Evolutionary conservation across 2,329 filamentous ascomycete genomes (phyloP), one percentile per base, ranked within the genome.

Genomic region (Sporothrix euskadiensis): DNA sequence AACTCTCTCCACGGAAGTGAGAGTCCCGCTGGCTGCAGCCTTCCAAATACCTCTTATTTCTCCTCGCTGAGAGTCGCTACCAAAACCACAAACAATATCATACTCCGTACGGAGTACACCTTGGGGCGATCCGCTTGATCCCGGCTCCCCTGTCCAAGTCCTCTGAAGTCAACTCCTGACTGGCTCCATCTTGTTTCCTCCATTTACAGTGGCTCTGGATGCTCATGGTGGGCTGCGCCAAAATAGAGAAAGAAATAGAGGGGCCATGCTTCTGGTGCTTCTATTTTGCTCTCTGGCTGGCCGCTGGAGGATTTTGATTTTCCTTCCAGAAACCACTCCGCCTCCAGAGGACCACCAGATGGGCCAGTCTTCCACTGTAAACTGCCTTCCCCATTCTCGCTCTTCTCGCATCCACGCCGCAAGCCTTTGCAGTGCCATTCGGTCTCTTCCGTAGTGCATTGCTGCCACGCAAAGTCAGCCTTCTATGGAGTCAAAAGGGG

Each of bases 251-350:
- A 4, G 30, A 22, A 16, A 9, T 5, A 54, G 49, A 54, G 49
- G 22, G n/a, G 22, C 19, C 52, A 26, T 26, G 26, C 39, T 16
- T 39, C 39, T 22, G 8, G 9, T 63, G 59, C 63, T 66, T 69
- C 65, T 69, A 35, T 69, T 69, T 69, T 35, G 14, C 14, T n/a
- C 65, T 16, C 41, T 66, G 41, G 65, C 39, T 66, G 41, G 65
- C 39, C 26, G 26, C 47, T 52, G 47, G 44, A 52, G 47, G 65
- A 52, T 69, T 68, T 12, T 16, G 63, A 49, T 68, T 69, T 14
- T 35, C 65, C 65, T 66, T 66, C 61, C 44, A 35, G 41, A 49
- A 69, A 69, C 65, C 14, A 54, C 65, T 69, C 30, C 65, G 65
- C 65, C 65, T 35, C 35, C 35, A 66, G n/a, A 52, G 65, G 6